Evolutionary conservation across 495 filamentous ascomycete species (phyloP).

Genomic region (Neurospora sp.): DNA sequence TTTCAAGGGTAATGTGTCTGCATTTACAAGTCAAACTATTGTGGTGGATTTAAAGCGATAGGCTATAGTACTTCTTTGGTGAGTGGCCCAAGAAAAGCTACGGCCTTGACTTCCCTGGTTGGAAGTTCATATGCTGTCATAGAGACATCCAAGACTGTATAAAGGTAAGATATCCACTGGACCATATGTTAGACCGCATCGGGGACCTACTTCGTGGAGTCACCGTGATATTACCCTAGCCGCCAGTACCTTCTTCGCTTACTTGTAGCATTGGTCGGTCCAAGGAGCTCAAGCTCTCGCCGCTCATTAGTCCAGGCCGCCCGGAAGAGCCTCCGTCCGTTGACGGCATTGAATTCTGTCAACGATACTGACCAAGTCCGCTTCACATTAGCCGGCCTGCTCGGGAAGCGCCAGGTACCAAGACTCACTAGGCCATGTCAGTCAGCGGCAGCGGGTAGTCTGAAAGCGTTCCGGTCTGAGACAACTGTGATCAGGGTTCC

Average conservation of each 20-base stretch:
- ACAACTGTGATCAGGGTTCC: not conserved
- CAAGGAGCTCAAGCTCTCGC: not conserved
- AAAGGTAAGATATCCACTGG: not conserved
- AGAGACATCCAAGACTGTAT: not conserved
- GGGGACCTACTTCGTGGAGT: not conserved
- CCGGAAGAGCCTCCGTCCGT: not conserved
- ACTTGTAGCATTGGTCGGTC: not conserved
- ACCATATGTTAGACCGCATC: not conserved
- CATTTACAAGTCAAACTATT: not conserved
- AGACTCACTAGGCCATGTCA: not conserved
- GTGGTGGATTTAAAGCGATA: not conserved
- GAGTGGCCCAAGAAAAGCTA: not conserved
- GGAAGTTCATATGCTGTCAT: not conserved
- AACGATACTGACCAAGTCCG: not conserved
- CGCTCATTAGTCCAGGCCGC: not conserved
- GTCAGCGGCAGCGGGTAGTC: not conserved
- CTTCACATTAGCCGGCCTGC: not conserved
- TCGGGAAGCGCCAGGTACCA: not conserved
- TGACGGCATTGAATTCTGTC: not conserved
- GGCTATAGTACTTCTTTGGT: not conserved
- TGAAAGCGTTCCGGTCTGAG: not conserved
- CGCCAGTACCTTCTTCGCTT: not conserved
- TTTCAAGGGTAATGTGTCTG: not conserved
- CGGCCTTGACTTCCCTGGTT: not conserved
- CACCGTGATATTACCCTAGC: not conserved